A percentile compares a stretch with the other conserved stretches of the same genome.
These are phyloP conservation scores for Vanrija humicola DNA, from an alignment of 1,284 basidiomycete genomes.

Conservation along the genomic window DNA sequence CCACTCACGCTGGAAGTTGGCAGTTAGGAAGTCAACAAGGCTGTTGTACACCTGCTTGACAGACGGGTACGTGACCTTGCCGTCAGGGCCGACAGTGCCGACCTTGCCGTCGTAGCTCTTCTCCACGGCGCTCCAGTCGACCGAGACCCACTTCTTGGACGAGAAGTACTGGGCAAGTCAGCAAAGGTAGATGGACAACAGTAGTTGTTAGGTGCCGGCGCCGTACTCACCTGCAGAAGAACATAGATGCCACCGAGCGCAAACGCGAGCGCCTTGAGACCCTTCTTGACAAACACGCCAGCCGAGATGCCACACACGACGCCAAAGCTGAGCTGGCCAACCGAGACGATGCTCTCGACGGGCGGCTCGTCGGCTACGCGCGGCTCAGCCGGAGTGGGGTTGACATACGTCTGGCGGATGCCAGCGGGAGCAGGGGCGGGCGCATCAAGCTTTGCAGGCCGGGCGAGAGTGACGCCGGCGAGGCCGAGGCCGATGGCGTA, in stretches of 20 bases:
- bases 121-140: conserved; percentile 69
- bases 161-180: conserved; percentile 62
- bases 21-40: conserved; percentile 79
- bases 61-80: conserved; percentile 60
- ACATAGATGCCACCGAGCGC: conserved; percentile 80
- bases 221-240: conserved; percentile 67
- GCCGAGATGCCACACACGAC: conserved; percentile 81
- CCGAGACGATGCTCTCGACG: conserved; percentile 62
- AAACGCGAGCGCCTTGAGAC: conserved; percentile 76
- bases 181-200: not conserved
- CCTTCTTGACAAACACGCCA: conserved; percentile 92
- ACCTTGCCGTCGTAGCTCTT: conserved; percentile 66
- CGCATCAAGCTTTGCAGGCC: conserved; percentile 9
- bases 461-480: conserved; percentile 17
- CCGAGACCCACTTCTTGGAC: conserved; percentile 64
- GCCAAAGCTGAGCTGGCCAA: conserved; percentile 84
- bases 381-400: not conserved
- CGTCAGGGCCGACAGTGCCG: conserved; percentile 58
- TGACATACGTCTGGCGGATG: not conserved
- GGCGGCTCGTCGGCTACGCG: not conserved
- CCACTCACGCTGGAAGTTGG: conserved; percentile 74
- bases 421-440: not conserved
- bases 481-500: conserved; percentile 37
- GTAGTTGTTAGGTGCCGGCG: not conserved
- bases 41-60: conserved; percentile 64